Evolutionary conservation across 2,329 filamentous ascomycete species (phyloP), one percentile per base, ranked within the genome.

Genomic region (Zymoseptoria passerinii): DNA sequence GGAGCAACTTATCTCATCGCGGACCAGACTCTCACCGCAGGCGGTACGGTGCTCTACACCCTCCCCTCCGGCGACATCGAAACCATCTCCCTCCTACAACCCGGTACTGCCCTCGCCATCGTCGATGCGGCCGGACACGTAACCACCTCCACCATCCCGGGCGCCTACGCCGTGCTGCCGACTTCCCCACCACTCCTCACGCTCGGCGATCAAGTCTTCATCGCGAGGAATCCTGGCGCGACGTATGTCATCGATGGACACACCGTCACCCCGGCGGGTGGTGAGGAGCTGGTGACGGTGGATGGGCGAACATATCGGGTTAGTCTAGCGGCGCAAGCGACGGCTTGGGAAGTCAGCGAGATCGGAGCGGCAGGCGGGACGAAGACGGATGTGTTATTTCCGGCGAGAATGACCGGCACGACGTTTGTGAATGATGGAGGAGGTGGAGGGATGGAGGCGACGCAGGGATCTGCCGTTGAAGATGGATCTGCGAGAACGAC

Each of bases 171-270:
- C 10, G 64, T 66, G 4, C 59, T 59, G n/a, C 57, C 64, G 0
- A 70, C 67, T 0, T 59, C 62, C 18, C 65, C 70, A 20, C 71
- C 69, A 3, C 55, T 71, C 44, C 63, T 72, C 48, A 72, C 69
- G 4, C 65, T 73, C 28, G 68, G 64, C 8, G 66, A 63, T n/a
- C 8, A 54, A 68, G 35, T 67, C 59, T 72, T 69, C 62, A 68
- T 61, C 8, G 67, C 71, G 8, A 56, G 69, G 50, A 67, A 66
- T 54, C 63, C 62, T 28, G 64, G 64, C 9, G 63, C 68, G 1
- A 70, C 70, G 1, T 78, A 76, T 50, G 58, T 76, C 9, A 65
- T 78, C 13, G 67, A 68, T 20, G 75, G 72, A 8, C 68, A 75
- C 48, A 76, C 74, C 1, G 67, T 77, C 1, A 63, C 65, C 1